Conservation (phyloP, 352 stramenopile species). For the Phytopythium vexans region DNA sequence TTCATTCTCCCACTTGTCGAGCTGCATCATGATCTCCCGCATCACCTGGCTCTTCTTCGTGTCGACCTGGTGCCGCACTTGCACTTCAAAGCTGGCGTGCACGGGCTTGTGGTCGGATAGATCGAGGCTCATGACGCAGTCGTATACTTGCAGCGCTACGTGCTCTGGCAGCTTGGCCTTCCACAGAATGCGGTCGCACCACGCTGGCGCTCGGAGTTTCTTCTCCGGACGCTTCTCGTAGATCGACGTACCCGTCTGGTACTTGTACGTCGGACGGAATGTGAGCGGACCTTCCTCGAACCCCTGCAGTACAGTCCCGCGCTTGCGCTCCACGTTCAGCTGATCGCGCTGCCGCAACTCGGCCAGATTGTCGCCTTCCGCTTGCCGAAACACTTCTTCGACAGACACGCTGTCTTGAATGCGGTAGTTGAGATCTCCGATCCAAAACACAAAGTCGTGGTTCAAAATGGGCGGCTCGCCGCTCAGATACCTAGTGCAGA, state of each 20-base stretch:
- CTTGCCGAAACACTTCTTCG: conserved; percentile 69
- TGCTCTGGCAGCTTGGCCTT: conserved; percentile 51
- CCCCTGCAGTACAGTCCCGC: conserved; percentile 75
- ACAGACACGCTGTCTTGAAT: conserved; percentile 77
- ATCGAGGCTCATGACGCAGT: conserved; percentile 85
- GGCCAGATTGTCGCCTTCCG: conserved; percentile 35
- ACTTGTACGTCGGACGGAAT: conserved; percentile 98
- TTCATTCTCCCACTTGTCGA: conserved; percentile 97
- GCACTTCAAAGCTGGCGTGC: conserved; percentile 88
- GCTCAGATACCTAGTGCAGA: conserved; percentile 34
- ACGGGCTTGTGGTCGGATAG: conserved; percentile 99
- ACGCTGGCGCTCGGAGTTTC: conserved; percentile 97
- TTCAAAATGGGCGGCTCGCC: conserved; percentile 86
- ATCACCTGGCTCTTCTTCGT: conserved; percentile 89
- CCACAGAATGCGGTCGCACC: conserved; percentile 91
- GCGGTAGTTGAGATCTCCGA: conserved; percentile 91
- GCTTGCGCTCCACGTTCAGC: conserved; percentile 65
- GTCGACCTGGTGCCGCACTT: conserved; percentile 91
- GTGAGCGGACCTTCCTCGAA: conserved; percentile 90
- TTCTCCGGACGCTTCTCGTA: conserved; percentile 99
- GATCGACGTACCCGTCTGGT: conserved; percentile 91
- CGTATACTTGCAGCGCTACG: conserved; percentile 83
- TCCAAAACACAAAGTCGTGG: conserved; percentile 99
- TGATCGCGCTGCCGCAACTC: conserved; percentile 53
- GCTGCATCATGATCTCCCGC: conserved; percentile 91